These are phyloP conservation scores for Euphorbia lathyris DNA, from an alignment of 345 rosid species.

Conservation along the genomic window DNA sequence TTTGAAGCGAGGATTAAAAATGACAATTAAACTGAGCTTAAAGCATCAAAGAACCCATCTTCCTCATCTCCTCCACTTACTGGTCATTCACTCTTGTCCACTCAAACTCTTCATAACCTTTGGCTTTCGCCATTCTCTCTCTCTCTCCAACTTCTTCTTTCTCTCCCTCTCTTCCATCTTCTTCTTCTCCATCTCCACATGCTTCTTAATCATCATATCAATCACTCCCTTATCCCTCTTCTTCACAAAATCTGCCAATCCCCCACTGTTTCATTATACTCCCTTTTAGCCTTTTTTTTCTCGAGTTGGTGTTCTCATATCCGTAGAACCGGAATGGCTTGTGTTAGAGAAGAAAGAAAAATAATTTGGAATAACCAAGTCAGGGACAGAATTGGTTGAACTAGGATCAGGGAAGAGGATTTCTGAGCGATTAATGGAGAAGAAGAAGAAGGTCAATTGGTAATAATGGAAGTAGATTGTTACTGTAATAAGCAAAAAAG, in stretches of 20 bases:
- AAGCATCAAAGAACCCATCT: too few species aligned
- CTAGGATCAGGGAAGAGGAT: slow-evolving; percentile 71
- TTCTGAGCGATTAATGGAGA: too few species aligned
- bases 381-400: slow-evolving; percentile 37
- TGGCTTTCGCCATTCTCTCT: slow-evolving; percentile 60
- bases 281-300: slow-evolving; percentile 81
- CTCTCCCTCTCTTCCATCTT: slow-evolving; percentile 57
- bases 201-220: slow-evolving; percentile 68
- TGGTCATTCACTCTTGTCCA: slow-evolving; percentile 55
- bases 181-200: slow-evolving; percentile 59
- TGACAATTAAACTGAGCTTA: too few species aligned
- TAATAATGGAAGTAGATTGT: too few species aligned
- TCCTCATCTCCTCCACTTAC: slow-evolving; percentile 32
- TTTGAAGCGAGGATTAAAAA: too few species aligned
- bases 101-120: slow-evolving; percentile 56
- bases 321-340: slow-evolving; percentile 62
- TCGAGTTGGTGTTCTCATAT: slow-evolving; percentile 82
- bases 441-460: too few species aligned
- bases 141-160: slow-evolving; percentile 57
- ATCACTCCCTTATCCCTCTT: slow-evolving; percentile 94
- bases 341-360: slow-evolving; percentile 75
- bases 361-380: slow-evolving; percentile 54
- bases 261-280: slow-evolving; percentile 77
- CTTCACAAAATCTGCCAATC: slow-evolving; percentile 78
- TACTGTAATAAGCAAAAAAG: too few species aligned